A percentile compares a stretch with the other conserved stretches of the same genome.
Evolutionary conservation across 2,329 filamentous ascomycete species (phyloP).

Genomic region (Basipetospora chlamydospora): DNA sequence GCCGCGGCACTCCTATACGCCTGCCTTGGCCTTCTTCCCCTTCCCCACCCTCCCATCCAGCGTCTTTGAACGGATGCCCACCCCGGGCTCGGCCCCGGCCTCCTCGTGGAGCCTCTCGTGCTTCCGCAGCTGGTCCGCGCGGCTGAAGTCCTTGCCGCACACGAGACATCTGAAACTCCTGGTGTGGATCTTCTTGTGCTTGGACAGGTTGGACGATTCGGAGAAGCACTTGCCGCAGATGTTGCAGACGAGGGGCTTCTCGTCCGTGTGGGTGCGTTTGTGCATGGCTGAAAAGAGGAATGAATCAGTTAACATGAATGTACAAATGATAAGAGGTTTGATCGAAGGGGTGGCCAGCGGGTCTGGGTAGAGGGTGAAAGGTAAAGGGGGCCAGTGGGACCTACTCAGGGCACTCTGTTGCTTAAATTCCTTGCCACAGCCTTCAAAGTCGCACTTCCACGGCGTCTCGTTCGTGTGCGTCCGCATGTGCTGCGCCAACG

Average conservation of each 20-base stretch:
- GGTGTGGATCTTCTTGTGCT: conserved; percentile 47
- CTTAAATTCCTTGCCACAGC: conserved; percentile 45
- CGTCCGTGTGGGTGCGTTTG: conserved; percentile 48
- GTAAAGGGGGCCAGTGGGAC: conserved; percentile 12
- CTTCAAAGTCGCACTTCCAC: conserved; percentile 35
- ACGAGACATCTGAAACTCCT: conserved; percentile 33
- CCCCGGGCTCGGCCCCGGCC: not conserved
- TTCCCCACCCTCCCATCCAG: conserved; percentile 3
- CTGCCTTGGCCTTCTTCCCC: not conserved
- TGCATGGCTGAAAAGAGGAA: conserved; percentile 50
- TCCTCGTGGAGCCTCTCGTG: conserved; percentile 18
- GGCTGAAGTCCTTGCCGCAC: conserved; percentile 43
- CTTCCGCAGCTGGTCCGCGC: conserved; percentile 45
- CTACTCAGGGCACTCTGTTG: conserved; percentile 53
- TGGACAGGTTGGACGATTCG: conserved; percentile 52
- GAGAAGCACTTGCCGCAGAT: conserved; percentile 45
- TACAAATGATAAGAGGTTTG: too few species aligned
- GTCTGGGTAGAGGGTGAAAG: too few species aligned
- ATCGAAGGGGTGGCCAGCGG: too few species aligned
- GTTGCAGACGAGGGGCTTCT: conserved; percentile 45
- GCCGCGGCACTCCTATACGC: too few species aligned
- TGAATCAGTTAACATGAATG: conserved; percentile 1
- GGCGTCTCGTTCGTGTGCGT: conserved; percentile 54
- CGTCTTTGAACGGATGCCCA: not conserved
- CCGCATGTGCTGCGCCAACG: conserved; percentile 51